Percentiles rank a stretch among this genome's conserved stretches.
These are phyloP conservation scores for Polygonum aviculare DNA, from an alignment of 148 eudicot genomes.

Conservation along the genomic window DNA sequence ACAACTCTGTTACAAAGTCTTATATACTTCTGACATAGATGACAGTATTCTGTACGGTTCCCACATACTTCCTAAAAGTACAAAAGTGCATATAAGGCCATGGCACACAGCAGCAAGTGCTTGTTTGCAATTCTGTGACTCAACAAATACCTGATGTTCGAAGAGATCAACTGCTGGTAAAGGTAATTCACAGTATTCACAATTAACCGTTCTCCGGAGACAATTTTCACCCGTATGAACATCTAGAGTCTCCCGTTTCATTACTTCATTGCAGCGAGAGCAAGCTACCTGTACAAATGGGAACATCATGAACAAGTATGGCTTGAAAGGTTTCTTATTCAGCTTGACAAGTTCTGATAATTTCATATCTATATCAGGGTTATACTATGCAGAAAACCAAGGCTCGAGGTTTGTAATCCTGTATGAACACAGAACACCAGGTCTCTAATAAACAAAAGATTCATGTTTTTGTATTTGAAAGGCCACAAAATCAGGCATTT, in stretches of 20 bases:
- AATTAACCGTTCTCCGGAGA: constrained; percentile 75
- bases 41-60: constrained; percentile 79
- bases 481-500: neutral
- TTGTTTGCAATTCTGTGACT: neutral
- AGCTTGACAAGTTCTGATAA: neutral
- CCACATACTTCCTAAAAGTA: constrained; percentile 88
- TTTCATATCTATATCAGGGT: neutral
- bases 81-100: constrained; percentile 3
- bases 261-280: constrained; percentile 74
- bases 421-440: neutral
- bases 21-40: constrained; percentile 62
- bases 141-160: constrained; percentile 74
- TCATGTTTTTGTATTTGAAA: neutral
- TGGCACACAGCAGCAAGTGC: neutral
- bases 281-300: constrained; percentile 61
- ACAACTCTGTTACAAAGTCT: constrained; percentile 66
- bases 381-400: neutral
- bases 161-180: constrained; percentile 74
- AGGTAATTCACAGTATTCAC: constrained; percentile 94
- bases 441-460: neutral
- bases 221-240: constrained; percentile 85
- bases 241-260: constrained; percentile 75
- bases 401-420: neutral
- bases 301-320: neutral
- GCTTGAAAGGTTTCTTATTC: neutral